A percentile compares a stretch with the other conserved stretches of the same genome.
Evolutionary conservation across 2,329 filamentous ascomycete genomes (phyloP).

Genomic region (Coniochaeta prunicola): DNA sequence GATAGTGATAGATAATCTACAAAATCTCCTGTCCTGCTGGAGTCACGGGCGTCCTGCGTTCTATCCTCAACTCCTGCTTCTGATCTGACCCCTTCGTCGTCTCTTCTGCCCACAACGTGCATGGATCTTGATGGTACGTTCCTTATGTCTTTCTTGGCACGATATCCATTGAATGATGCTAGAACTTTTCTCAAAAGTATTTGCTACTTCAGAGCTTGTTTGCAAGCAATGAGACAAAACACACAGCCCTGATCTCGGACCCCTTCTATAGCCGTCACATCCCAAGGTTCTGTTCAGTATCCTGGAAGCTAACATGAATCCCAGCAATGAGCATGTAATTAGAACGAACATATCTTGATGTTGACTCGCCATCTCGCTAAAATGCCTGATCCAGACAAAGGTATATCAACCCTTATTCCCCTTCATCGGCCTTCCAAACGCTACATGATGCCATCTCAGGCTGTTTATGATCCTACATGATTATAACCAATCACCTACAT

Average conservation of each 20-base stretch:
- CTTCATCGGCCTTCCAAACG: neutral
- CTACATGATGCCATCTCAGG: constrained; percentile 2
- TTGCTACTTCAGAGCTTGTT: constrained; percentile 99
- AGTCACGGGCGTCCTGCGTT: no score
- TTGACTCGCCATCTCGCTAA: neutral
- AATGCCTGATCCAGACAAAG: neutral
- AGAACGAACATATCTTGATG: neutral
- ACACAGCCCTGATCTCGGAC: constrained; percentile 70
- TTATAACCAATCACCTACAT: constrained; percentile 17
- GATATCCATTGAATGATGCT: constrained; percentile 70
- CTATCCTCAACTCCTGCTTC: neutral
- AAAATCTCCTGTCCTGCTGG: no score
- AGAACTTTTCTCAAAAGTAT: constrained; percentile 76
- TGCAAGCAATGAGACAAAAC: constrained; percentile 90
- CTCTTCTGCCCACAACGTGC: neutral
- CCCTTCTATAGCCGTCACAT: neutral
- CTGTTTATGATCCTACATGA: constrained; percentile 15
- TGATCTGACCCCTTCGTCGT: neutral
- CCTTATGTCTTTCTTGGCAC: neutral
- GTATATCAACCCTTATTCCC: neutral
- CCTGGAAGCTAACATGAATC: neutral
- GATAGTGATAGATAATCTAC: neutral
- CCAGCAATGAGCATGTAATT: neutral
- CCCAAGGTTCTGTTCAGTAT: neutral
- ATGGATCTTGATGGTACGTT: constrained; percentile 86